Evolutionary conservation across 2,329 filamentous ascomycete genomes (phyloP).

Genomic region (Neofusicoccum laricinum): DNA sequence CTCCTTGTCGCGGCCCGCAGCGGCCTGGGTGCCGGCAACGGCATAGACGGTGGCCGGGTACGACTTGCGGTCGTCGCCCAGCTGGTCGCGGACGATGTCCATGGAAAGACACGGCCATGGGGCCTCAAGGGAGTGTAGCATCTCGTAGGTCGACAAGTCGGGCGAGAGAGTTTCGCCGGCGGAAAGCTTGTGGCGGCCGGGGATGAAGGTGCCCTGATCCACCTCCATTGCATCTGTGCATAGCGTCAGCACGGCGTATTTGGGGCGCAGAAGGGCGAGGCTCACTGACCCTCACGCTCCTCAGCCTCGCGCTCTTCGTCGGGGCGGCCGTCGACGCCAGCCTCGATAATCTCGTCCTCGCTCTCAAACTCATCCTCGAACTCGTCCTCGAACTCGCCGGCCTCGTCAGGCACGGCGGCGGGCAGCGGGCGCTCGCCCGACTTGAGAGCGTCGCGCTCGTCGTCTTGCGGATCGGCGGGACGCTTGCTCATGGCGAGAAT

Average conservation of each 20-base stretch:
- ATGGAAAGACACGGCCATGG: constrained; percentile 98
- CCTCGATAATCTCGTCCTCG: constrained; percentile 88
- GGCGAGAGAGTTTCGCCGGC: constrained; percentile 88
- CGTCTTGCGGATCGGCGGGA: constrained; percentile 52
- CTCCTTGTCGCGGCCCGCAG: constrained; percentile 69
- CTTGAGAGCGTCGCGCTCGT: constrained; percentile 55
- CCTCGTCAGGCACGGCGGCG: constrained; percentile 48
- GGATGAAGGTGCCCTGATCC: constrained; percentile 92
- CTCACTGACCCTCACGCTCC: constrained; percentile 63
- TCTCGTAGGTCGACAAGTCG: constrained; percentile 92
- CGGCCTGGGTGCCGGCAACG: constrained; percentile 91
- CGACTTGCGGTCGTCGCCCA: constrained; percentile 86
- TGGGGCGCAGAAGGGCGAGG: background rate
- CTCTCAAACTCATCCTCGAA: constrained; percentile 91
- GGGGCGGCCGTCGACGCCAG: constrained; percentile 86
- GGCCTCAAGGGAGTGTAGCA: constrained; percentile 91
- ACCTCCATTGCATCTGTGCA: constrained; percentile 77
- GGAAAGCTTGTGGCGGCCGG: constrained; percentile 86
- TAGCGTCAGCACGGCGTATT: background rate
- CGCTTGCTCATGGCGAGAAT: constrained; percentile 56
- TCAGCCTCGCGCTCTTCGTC: constrained; percentile 91
- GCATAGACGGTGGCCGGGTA: constrained; percentile 96
- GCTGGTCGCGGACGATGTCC: constrained; percentile 79
- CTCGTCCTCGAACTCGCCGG: constrained; percentile 86
- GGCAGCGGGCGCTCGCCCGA: constrained; percentile 57